Conservation (phyloP, 1,284 basidiomycete species). For the Melampsora medusae region DNA sequence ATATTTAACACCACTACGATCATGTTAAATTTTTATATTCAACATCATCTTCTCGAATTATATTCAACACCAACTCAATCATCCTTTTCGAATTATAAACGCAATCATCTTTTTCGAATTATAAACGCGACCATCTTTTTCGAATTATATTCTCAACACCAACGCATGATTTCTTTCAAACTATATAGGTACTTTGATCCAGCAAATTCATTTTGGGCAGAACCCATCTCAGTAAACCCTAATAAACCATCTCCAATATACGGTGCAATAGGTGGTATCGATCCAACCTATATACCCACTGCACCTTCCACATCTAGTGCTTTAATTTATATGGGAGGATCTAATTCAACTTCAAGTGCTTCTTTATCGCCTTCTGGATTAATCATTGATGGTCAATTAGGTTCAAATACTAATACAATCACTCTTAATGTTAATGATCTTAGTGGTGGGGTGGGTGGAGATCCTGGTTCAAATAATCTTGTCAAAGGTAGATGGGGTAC, state of each 20-base stretch:
- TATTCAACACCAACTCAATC: too few relatives aligned
- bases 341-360: slow-evolving; percentile 8
- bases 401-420: slow-evolving; percentile 36
- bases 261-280: slow-evolving; percentile 16
- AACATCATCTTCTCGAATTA: too few relatives aligned
- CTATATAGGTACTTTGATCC: slow-evolving; percentile 23
- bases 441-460: slow-evolving; percentile 3
- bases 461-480: slow-evolving; percentile 17
- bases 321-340: slow-evolving; percentile 14
- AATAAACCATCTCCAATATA: slow-evolving; percentile 9
- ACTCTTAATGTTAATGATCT: slow-evolving; percentile 21
- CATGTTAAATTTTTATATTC: too few relatives aligned
- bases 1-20: too few relatives aligned
- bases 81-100: too few relatives aligned
- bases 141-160: too few relatives aligned
- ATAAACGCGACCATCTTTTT: too few relatives aligned
- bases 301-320: slow-evolving; percentile 16
- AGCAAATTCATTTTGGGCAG: slow-evolving; percentile 32
- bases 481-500: slow-evolving; percentile 29
- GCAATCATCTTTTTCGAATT: too few relatives aligned
- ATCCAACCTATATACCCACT: slow-evolving; percentile 20
- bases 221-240: slow-evolving; percentile 1
- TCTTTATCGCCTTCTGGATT: slow-evolving; percentile 7
- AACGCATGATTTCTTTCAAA: neutral
- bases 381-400: slow-evolving; percentile 35